Conservation (phyloP, 2,329 filamentous ascomycete genomes). For the Fusarium falciforme region DNA sequence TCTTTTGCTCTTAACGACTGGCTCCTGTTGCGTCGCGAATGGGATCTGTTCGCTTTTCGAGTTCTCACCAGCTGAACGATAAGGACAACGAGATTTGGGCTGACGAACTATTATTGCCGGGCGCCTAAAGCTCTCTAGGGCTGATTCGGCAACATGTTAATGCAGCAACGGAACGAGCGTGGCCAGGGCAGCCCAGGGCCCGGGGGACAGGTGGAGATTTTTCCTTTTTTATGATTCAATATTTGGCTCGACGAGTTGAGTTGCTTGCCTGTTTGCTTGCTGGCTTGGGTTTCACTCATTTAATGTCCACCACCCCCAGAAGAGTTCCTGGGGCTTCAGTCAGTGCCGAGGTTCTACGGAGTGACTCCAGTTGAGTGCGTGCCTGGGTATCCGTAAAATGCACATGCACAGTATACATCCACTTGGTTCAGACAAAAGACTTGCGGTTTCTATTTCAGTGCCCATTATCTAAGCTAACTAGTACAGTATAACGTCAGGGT, state of each 20-base stretch:
- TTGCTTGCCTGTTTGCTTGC: background rate
- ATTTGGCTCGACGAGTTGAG: background rate
- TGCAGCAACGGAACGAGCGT: slow-evolving; percentile 8
- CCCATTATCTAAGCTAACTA: background rate
- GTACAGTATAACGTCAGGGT: background rate
- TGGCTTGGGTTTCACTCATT: slow-evolving; percentile 1
- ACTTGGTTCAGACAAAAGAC: background rate
- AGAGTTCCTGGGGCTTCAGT: background rate
- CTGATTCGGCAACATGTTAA: slow-evolving; percentile 16
- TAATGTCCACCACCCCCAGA: slow-evolving; percentile 5
- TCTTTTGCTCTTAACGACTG: background rate
- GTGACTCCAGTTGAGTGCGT: background rate
- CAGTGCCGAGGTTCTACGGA: background rate
- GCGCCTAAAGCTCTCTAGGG: slow-evolving; percentile 10
- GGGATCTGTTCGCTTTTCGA: background rate
- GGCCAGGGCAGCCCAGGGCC: background rate
- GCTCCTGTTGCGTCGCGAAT: background rate
- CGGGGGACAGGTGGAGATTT: slow-evolving; percentile 6
- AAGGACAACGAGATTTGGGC: background rate
- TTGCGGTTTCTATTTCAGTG: slow-evolving; percentile 8
- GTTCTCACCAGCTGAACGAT: background rate
- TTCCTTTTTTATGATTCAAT: background rate
- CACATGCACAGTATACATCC: background rate
- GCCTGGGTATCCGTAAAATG: background rate
- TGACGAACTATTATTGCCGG: background rate